Evolutionary conservation across 2,329 filamentous ascomycete species (phyloP).

Genomic region (Cryphonectria nitschkei): DNA sequence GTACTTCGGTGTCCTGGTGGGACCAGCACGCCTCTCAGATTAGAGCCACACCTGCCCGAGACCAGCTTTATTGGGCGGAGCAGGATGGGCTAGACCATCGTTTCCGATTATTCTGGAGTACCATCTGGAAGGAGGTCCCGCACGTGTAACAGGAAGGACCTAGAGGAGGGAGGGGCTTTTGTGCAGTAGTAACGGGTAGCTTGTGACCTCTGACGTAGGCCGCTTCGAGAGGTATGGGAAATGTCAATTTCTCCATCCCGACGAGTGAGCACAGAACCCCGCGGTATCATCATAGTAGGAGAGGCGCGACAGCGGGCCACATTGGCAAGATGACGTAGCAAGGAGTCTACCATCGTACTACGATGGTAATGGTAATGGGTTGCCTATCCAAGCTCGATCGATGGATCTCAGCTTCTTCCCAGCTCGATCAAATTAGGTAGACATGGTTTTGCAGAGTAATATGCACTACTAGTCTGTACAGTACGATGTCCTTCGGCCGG

Average conservation of each 20-base stretch:
- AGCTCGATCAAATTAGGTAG: not conserved
- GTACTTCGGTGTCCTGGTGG: not conserved
- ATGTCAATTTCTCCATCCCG: not conserved
- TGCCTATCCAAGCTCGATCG: not conserved
- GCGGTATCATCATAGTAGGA: not conserved
- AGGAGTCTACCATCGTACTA: not conserved
- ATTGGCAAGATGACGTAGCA: not conserved
- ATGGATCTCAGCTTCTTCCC: not conserved
- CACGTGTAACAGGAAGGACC: not conserved
- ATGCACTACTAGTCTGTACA: not conserved
- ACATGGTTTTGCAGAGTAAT: not conserved
- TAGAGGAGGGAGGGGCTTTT: not conserved
- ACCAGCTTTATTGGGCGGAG: not conserved
- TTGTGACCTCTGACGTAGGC: constrained; percentile 12
- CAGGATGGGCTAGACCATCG: constrained; percentile 7
- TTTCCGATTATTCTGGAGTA: constrained; percentile 1
- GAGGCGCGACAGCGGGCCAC: not conserved
- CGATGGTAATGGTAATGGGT: not conserved
- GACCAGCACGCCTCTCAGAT: constrained; percentile 6
- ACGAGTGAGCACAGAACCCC: not conserved
- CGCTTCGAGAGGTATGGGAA: not conserved
- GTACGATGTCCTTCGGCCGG: not conserved
- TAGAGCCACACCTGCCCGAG: not conserved
- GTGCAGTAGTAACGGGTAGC: not conserved
- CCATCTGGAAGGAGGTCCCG: not conserved